Evolutionary conservation across 768 basidiomycete species (phyloP), one percentile per base, ranked within the genome.

Genomic region (Suillus lakei): DNA sequence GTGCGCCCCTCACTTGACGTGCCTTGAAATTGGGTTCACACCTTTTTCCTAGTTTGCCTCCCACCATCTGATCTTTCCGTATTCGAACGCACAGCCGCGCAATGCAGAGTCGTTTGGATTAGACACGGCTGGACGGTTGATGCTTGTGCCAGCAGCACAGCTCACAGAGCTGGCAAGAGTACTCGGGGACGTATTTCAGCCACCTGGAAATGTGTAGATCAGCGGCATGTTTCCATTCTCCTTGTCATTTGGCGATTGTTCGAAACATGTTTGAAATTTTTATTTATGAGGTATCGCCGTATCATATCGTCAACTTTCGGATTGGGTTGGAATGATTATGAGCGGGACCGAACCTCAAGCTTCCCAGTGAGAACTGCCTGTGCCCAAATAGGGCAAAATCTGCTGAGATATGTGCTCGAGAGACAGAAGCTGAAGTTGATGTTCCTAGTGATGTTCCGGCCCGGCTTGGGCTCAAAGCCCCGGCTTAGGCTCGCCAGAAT

Each of bases 101-200:
- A 86, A 88, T 41, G 81, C 81, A 61, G 91, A 92, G 18, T 78
- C 88, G 1, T 90, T 93, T 69, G 92, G 93, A 1, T 77, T 93
- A 32, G 91, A 93, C 65, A 84, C 85, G 39, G 83, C 84, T 2
- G 91, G 90, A 0, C 76, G 91, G 32, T 76, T 91, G 60, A 89
- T 91, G 83, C 79, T 91, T 5, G 76, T 94, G 0, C 82, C 85
- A 4, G 80, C 79, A 0, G 76, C 77, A 10, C 75, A 77, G 5
- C 79, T 87, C 15, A 71, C 72, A 2, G 76, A 76, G 8, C 48
- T 91, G 26, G 82, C 88, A 0, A 61, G 61, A 3, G 73, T 66
- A 23, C 79, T 86, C 70, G 67, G 58, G 18, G 77, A 79, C 58
- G 77, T 74, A 41, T 85, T 80, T 66, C 69, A 64, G 0, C 73